Base-by-base conservation (phyloP, 2,329 filamentous ascomycete genomes). In the Aureobasidium musti region DNA sequence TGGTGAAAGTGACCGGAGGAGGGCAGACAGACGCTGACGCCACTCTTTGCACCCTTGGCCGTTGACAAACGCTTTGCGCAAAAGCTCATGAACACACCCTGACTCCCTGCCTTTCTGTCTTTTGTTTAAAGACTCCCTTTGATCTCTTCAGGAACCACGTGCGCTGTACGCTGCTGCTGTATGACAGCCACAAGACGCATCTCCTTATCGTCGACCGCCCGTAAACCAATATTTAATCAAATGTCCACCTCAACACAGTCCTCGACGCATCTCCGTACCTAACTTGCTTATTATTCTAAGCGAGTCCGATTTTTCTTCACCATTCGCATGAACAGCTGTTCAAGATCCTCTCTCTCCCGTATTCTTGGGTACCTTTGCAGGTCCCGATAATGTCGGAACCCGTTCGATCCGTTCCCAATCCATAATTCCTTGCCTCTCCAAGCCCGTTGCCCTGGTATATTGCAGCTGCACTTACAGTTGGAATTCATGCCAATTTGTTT, bases 21-120 rank as follows among this genome's bases (percentile, higher is more conserved):
- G 43, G 45, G 59, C 59, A 50, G 39, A 59, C 17, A 19, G 30
- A 33, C 59, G 59, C 59, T 63, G 59, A 63, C 59, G 59, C 59
- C 59, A 63, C 59, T 63, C 41, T 50, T 61, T 61, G 39, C 37
- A n/a, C 56, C 56, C n/a, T 52, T 52, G 39, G n/a, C 56, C 56
- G 41, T 63, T 63, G 54, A 21, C 54, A 45, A 59, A 59, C 54
- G 39, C 54, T 45, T 57, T 35, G 56, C 54, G 10, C 23, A 13
- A 7, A 23, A 47, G 56, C 13, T 33, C 21, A 35, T 17, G 33
- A 54, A 35, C 30, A 26, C 56, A 61, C 41, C 57, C 41, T 61
- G 57, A 61, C 43, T 49, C 14, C 11, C 19, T 35, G n/a, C 13
- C 26, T 33, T 33, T 23, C 11, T 30, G 26, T 39, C 26, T 13